phyloP scores from a whole-genome alignment of 2,329 filamentous ascomycete genomes.

The Beauveria pseudobassiana region DNA sequence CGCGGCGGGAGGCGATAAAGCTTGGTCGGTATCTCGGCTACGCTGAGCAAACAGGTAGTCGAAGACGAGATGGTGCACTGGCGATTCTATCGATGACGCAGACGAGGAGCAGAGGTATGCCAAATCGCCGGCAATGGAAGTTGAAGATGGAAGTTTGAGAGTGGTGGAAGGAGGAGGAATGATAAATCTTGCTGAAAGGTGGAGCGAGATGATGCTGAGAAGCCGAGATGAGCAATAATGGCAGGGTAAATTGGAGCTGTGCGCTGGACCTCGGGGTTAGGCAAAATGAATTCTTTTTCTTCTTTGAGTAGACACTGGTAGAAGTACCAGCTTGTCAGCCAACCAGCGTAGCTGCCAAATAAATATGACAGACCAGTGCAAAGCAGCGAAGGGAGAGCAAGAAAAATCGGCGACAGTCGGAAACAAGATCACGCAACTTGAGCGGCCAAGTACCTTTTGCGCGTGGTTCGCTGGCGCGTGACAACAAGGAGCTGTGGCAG shows the following conservation, averaged over 20 bases:
- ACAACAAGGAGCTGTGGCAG: not conserved
- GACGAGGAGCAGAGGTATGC: not conserved
- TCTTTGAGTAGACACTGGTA: not conserved
- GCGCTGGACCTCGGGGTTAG: slow-evolving; percentile 2
- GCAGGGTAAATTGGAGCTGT: not conserved
- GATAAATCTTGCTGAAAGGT: not conserved
- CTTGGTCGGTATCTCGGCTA: not conserved
- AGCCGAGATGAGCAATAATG: not conserved
- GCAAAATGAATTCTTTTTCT: not conserved
- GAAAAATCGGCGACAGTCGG: slow-evolving; percentile 1
- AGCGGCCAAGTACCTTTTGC: not conserved
- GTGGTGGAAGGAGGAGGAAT: not conserved
- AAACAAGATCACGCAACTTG: not conserved
- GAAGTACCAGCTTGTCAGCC: not conserved
- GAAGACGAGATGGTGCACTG: not conserved
- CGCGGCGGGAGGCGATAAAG: not conserved
- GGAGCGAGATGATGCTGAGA: slow-evolving; percentile 8
- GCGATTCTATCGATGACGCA: not conserved
- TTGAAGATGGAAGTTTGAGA: not conserved
- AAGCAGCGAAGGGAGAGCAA: not conserved
- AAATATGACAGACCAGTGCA: not conserved
- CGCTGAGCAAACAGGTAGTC: slow-evolving; percentile 7
- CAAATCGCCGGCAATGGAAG: not conserved
- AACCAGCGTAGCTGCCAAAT: not conserved
- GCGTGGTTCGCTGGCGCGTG: not conserved